Evolutionary conservation across 2,329 filamentous ascomycete species (phyloP).

Genomic region (Phialophora tarda): DNA sequence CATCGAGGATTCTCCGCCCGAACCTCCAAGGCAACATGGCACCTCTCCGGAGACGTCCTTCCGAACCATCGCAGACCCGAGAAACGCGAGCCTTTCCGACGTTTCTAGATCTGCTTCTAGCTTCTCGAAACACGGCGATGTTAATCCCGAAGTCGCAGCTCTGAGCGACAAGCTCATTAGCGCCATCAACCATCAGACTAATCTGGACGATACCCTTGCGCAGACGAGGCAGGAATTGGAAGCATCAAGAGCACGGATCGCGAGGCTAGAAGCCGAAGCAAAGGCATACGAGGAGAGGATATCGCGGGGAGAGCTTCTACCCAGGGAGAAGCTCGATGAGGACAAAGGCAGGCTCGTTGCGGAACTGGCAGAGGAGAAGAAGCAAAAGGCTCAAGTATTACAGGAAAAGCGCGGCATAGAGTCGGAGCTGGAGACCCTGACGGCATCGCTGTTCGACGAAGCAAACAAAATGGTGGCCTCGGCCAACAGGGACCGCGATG

Average conservation of each 20-base stretch:
- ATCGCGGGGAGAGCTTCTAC: constrained; percentile 74
- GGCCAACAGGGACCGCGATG: constrained; percentile 83
- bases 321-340: constrained; percentile 73
- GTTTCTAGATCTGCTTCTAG: constrained; percentile 46
- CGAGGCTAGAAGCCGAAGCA: constrained; percentile 70
- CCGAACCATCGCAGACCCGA: constrained; percentile 54
- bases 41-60: constrained; percentile 47
- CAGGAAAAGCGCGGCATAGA: constrained; percentile 88
- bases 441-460: constrained; percentile 93
- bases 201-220: constrained; percentile 84
- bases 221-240: constrained; percentile 84
- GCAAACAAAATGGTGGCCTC: constrained; percentile 97
- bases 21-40: constrained; percentile 43
- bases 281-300: constrained; percentile 73
- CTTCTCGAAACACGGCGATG: constrained; percentile 59
- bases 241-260: constrained; percentile 68
- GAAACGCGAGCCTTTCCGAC: constrained; percentile 46
- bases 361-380: constrained; percentile 69
- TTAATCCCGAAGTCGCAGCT: constrained; percentile 79
- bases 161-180: constrained; percentile 96
- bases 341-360: constrained; percentile 67
- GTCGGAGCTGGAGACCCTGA: constrained; percentile 86
- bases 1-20: constrained; percentile 39
- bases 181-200: constrained; percentile 95
- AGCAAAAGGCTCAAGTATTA: constrained; percentile 68